Base-by-base conservation (phyloP, 2,329 filamentous ascomycete genomes). In the Cercospora sp. region DNA sequence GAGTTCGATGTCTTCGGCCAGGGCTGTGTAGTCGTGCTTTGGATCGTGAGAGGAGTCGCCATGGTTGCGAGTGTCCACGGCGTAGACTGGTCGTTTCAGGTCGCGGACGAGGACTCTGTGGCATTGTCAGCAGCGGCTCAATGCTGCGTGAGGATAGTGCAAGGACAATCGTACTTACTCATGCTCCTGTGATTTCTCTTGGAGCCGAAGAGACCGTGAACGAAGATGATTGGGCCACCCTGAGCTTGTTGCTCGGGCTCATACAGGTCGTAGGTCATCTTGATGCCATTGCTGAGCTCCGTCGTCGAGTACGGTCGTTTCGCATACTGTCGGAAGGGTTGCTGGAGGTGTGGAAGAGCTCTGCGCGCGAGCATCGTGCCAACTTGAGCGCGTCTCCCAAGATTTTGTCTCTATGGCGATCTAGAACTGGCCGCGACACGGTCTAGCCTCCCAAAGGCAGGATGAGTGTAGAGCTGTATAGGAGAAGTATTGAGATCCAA, bases 161-260 rank as follows among this genome's bases (percentile, higher is more conserved):
- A n/a, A 45, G 39, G 36, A 53, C 59, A 55, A 60, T 82, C 90
- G 79, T 84, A 97, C 94, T 93, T 96, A 90, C 93, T 96, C 70
- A 98, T 95, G 76, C 87, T 92, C 79, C 94, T 86, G 78, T 97
- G 97, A 79, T 98, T 98, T 83, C 92, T 93, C 83, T 96, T 97
- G 42, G 92, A 97, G 20, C 94, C 94, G 76, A 98, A 97, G 10
- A 98, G 84, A 1, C 95, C 94, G 78, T 98, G 94, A 76, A 98
- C 87, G 72, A 98, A 91, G 69, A 98, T 81, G 71, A 98, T 92
- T 1, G 94, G 91, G 63, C 83, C 81, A 66, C 81, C 78, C 83
- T 78, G 64, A 79, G 64, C 48, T 45, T 51, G 30, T 33, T 66
- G 63, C 48, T 73, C 71, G 76, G 90, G 88, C 74, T 86, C 82